Base-by-base conservation (phyloP, 495 filamentous ascomycete genomes). In the Aspergillus haitiensis region DNA sequence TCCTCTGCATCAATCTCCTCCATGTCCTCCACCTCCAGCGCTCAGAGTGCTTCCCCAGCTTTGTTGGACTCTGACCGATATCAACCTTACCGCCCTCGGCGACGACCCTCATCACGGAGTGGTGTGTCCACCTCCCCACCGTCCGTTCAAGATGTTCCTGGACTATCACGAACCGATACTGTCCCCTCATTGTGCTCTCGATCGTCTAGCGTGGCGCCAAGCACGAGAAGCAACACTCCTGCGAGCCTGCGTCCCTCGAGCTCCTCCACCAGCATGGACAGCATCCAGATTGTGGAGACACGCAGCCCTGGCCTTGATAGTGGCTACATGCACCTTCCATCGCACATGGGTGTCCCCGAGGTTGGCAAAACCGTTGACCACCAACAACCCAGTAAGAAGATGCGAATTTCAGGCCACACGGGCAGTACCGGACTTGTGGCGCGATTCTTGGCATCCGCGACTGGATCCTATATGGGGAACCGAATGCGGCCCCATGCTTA, bases 91-190 rank as follows among this genome's bases (percentile, higher is more conserved):
- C 59, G 60, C 49, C 58, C 65, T 54, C 73, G 76, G 36, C 70
- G 71, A 3, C 75, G 76, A 10, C 70, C 73, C 11, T 75, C 76
- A 1, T 67, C 72, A 7, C 67, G 64, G 40, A 64, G 64, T 36
- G 68, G 66, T 31, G 72, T 74, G 2, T 82, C 81, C n/a, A 74
- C 75, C 52, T 83, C 81, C 27, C 80, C 81, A 8, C 81, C 81
- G 1, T 80, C 78, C 13, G 68, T 77, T 37, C 72, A 77, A 27
- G 78, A 80, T 55, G 70, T 83, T 0, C 81, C 81, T 10, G 67
- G 55, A 6, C 70, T 83, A 2, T 78, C 80, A 0, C 78, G 75
- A 13, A 72, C 77, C 0, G 72, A 78, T 47, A 79, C 74, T 1
- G 67, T 73, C 56, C 79, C 68, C 44, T 78, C 79, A 32, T 63